Percentiles rank a stretch among this genome's conserved stretches.
Evolutionary conservation across 1,284 basidiomycete genomes (phyloP).

Genomic region (Ustilago cynodontis): DNA sequence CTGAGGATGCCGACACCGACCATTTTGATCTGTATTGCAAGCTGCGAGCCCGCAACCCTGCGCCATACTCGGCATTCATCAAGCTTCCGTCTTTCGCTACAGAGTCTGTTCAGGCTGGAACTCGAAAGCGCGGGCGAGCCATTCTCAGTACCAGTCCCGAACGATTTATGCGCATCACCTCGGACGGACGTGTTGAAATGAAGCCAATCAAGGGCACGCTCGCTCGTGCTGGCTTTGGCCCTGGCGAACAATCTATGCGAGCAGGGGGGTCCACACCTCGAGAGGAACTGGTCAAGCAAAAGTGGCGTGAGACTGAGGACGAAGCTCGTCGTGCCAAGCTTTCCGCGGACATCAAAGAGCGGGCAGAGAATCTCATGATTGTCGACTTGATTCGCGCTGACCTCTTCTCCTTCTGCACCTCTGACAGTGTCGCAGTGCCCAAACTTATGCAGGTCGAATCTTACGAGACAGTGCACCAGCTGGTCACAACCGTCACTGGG

Average conservation of each 20-base stretch:
- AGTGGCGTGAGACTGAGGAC: conserved; percentile 68
- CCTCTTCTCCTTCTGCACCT: conserved; percentile 79
- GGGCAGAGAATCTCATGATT: conserved; percentile 98
- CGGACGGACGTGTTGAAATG: conserved; percentile 80
- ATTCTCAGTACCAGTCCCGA: conserved; percentile 84
- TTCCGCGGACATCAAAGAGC: conserved; percentile 85
- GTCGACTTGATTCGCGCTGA: conserved; percentile 96
- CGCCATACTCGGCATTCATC: conserved; percentile 89
- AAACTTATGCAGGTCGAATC: conserved; percentile 91
- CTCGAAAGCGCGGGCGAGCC: conserved; percentile 73
- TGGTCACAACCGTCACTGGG: conserved; percentile 87
- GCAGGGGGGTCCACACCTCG: conserved; percentile 22
- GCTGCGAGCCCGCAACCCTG: conserved; percentile 80
- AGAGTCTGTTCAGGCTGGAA: background rate
- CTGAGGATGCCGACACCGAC: conserved; percentile 26
- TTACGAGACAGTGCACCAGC: conserved; percentile 94
- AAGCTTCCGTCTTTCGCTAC: conserved; percentile 75
- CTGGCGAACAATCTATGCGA: conserved; percentile 55
- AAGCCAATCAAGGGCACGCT: conserved; percentile 92
- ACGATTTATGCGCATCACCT: conserved; percentile 87
- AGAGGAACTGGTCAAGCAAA: conserved; percentile 40
- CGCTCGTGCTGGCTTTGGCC: conserved; percentile 61
- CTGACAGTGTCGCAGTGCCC: conserved; percentile 81
- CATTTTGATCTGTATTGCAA: conserved; percentile 62
- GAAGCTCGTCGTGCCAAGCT: conserved; percentile 72